Conservation (phyloP, 2,329 filamentous ascomycete genomes). For the Dactylellina parvicollis region DNA sequence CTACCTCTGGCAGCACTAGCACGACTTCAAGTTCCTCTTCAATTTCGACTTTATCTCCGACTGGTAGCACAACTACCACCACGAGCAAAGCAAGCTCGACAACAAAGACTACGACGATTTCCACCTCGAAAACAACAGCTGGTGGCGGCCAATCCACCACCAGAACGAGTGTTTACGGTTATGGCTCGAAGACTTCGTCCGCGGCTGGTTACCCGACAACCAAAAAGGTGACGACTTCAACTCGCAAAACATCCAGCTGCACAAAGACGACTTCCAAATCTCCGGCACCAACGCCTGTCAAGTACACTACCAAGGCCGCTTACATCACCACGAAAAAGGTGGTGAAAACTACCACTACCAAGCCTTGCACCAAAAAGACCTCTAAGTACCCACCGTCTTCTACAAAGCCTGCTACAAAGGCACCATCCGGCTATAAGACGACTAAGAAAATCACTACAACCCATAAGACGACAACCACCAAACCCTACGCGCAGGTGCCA, state of each 20-base stretch:
- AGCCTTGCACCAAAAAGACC: slow-evolving; percentile 26
- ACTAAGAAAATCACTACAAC: slow-evolving; percentile 20
- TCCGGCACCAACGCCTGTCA: not conserved
- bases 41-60: not conserved
- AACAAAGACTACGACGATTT: not conserved
- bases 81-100: not conserved
- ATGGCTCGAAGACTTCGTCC: not conserved
- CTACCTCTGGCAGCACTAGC: not conserved
- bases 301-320: slow-evolving; percentile 8
- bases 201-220: too few species aligned
- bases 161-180: slow-evolving; percentile 4
- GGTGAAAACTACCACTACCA: slow-evolving; percentile 7
- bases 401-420: too few species aligned
- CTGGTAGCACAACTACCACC: slow-evolving; percentile 1
- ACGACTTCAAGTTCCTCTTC: not conserved
- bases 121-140: not conserved
- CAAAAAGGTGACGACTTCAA: slow-evolving; percentile 1
- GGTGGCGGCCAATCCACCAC: not conserved
- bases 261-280: slow-evolving; percentile 2
- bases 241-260: too few species aligned
- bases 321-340: not conserved
- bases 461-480: slow-evolving; percentile 10
- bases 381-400: slow-evolving; percentile 16
- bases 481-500: slow-evolving; percentile 11
- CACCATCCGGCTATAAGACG: too few species aligned